phyloP scores from a whole-genome alignment of 2,329 filamentous ascomycete species.

The Mycosphaerelloides madeirae region DNA sequence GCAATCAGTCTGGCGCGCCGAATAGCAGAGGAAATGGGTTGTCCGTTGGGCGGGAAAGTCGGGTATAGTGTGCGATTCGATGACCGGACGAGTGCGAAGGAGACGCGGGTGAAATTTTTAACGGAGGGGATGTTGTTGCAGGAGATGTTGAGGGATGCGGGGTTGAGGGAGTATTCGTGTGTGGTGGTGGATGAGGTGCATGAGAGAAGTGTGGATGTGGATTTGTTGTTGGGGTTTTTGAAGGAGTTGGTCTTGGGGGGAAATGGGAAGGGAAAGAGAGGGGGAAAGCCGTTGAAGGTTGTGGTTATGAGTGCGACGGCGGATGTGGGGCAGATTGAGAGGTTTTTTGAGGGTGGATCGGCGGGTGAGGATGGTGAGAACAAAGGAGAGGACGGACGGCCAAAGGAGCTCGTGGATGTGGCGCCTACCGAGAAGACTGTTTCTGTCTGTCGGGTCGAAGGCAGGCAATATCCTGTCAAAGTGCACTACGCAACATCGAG shows the following conservation, averaged over 20 bases:
- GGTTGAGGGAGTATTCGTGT: conserved; percentile 78
- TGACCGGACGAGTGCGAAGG: conserved; percentile 66
- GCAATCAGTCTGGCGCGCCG: conserved; percentile 85
- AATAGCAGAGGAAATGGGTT: conserved; percentile 78
- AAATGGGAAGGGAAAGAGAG: conserved; percentile 51
- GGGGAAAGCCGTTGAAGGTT: conserved; percentile 74
- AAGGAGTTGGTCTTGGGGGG: conserved; percentile 66
- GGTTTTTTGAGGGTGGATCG: conserved; percentile 58
- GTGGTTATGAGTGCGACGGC: conserved; percentile 97
- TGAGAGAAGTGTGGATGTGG: conserved; percentile 90
- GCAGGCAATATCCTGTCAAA: conserved; percentile 81
- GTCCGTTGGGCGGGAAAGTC: conserved; percentile 60
- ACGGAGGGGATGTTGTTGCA: conserved; percentile 96
- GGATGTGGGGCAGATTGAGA: conserved; percentile 71
- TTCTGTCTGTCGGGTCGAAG: conserved; percentile 63
- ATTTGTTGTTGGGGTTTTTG: conserved; percentile 82
- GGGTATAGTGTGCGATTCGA: conserved; percentile 97
- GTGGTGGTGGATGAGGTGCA: conserved; percentile 95
- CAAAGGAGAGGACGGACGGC: conserved; percentile 7
- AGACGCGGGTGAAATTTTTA: conserved; percentile 85
- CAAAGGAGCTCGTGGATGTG: not conserved
- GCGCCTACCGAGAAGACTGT: not conserved
- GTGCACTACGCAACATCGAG: conserved; percentile 75
- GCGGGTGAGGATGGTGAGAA: not conserved
- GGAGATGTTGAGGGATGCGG: conserved; percentile 81